These are phyloP conservation scores for Rhypophila decipiens DNA, from an alignment of 495 filamentous ascomycete genomes.

Conservation along the genomic window DNA sequence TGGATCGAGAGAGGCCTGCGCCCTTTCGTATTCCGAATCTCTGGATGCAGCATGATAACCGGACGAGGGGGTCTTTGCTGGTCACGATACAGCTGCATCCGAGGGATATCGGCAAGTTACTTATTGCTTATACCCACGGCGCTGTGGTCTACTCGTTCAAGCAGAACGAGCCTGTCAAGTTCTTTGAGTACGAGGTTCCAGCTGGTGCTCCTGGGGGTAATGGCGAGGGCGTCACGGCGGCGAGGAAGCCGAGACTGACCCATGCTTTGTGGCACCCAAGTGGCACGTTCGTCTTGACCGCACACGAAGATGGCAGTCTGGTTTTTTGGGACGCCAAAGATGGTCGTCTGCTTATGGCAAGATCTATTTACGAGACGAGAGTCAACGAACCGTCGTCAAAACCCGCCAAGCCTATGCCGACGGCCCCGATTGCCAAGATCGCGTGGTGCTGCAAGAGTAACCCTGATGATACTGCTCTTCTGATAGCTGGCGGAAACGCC, in stretches of 20 bases:
- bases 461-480: constrained; percentile 82
- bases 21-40: constrained; percentile 77
- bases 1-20: constrained; percentile 71
- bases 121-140: constrained; percentile 83
- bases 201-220: constrained; percentile 85
- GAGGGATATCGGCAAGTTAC: constrained; percentile 81
- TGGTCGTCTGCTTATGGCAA: constrained; percentile 74
- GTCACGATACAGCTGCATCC: constrained; percentile 82
- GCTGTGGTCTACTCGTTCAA: constrained; percentile 91
- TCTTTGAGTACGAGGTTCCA: constrained; percentile 76
- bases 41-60: constrained; percentile 61
- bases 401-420: constrained; percentile 30
- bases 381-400: constrained; percentile 51
- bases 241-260: constrained; percentile 64
- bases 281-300: constrained; percentile 81
- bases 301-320: constrained; percentile 81
- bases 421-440: constrained; percentile 63
- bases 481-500: constrained; percentile 75
- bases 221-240: constrained; percentile 30
- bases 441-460: constrained; percentile 90
- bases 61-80: constrained; percentile 22
- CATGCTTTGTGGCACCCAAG: constrained; percentile 92
- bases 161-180: constrained; percentile 67
- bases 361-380: constrained; percentile 67
- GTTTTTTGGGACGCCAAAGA: constrained; percentile 95